phyloP scores from a whole-genome alignment of 257 asterid genomes.

The Knoxia roxburghii region DNA sequence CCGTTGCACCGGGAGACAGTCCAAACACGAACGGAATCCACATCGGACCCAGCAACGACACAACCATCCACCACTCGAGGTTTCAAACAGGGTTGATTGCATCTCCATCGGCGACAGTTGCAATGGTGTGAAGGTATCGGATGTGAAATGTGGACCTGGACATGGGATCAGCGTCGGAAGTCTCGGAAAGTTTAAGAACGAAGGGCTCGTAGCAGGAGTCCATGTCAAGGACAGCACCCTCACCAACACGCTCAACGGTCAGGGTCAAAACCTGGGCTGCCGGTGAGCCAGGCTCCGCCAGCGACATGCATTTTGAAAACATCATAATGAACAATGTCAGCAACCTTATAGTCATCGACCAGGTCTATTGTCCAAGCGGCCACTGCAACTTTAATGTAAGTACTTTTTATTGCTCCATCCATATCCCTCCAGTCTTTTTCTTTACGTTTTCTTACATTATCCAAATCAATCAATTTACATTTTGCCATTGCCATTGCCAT shows the following conservation, averaged over 20 bases:
- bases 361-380: conserved; percentile 19
- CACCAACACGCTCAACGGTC: conserved; percentile 9
- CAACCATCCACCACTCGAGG: neutral
- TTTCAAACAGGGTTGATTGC: conserved; percentile 29
- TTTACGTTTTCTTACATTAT: too few species aligned
- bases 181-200: conserved; percentile 15
- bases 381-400: conserved; percentile 12
- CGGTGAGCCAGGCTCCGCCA: conserved; percentile 5
- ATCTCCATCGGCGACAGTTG: conserved; percentile 26
- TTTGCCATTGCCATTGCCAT: neutral
- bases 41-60: conserved; percentile 10
- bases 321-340: conserved; percentile 18
- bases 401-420: too few species aligned
- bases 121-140: neutral
- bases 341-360: conserved; percentile 26
- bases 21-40: conserved; percentile 31
- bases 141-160: conserved; percentile 29
- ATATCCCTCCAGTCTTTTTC: too few species aligned
- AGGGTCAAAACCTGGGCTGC: conserved; percentile 24
- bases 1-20: conserved; percentile 15
- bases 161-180: conserved; percentile 30
- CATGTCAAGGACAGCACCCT: conserved; percentile 17
- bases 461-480: too few species aligned
- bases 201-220: conserved; percentile 19
- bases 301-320: conserved; percentile 21